A percentile compares a stretch with the other conserved stretches of the same genome.
Evolutionary conservation across 352 stramenopile genomes (phyloP).

Genomic region (Phytophthora boehmeriae): DNA sequence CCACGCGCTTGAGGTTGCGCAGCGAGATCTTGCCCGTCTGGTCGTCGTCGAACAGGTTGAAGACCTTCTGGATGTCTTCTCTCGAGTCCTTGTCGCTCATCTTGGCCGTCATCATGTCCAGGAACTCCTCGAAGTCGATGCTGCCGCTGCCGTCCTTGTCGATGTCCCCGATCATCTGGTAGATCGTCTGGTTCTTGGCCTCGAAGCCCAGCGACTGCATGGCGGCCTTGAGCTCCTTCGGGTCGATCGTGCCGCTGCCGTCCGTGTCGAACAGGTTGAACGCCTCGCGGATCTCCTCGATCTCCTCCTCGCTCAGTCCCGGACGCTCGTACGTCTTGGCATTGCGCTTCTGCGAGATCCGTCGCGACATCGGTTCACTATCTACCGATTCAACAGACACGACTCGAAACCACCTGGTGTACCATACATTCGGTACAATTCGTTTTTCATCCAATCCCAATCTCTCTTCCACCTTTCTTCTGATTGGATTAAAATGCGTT

Average conservation of each 20-base stretch:
- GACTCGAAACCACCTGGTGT: no score
- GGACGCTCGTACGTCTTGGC: constrained; percentile 92
- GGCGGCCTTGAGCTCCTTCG: constrained; percentile 96
- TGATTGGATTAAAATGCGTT: no score
- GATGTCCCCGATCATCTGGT: constrained; percentile 97
- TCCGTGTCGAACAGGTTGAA: constrained; percentile 99
- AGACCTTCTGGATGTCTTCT: constrained; percentile 97
- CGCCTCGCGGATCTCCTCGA: constrained; percentile 96
- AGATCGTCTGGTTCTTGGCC: constrained; percentile 97
- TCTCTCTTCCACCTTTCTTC: no score
- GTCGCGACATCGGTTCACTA: constrained; percentile 74
- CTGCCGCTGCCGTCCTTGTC: constrained; percentile 96
- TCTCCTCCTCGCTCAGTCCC: constrained; percentile 93
- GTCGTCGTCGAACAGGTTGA: constrained; percentile 98
- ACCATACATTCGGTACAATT: no score
- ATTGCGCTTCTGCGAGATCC: constrained; percentile 85
- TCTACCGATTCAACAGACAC: no score
- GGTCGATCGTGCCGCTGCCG: constrained; percentile 96
- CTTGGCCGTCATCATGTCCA: constrained; percentile 97
- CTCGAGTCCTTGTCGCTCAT: constrained; percentile 96
- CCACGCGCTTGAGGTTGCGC: constrained; percentile 97
- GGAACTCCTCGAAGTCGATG: constrained; percentile 98
- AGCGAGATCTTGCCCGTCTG: constrained; percentile 97
- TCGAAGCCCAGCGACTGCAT: constrained; percentile 98
- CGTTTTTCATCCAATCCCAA: no score